Evolutionary conservation across 169 alveolate species (phyloP).

Genomic region (Cryptosporidium xiaoi): DNA sequence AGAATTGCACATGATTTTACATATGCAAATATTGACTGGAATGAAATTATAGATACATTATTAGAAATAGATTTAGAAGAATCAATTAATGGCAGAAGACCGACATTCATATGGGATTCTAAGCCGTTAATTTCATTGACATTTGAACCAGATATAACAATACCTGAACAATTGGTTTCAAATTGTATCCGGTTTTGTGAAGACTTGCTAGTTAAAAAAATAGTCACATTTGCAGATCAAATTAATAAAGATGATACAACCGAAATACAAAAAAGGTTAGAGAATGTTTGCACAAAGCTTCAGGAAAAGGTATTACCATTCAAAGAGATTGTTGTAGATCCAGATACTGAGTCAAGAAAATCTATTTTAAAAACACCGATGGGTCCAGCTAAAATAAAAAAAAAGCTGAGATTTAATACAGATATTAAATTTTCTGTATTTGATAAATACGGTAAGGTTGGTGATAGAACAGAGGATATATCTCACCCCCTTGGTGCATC

Average conservation of each 20-base stretch:
- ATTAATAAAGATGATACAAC: conserved; percentile 2
- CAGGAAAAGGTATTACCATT: conserved; percentile 47
- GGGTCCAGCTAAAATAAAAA: neutral
- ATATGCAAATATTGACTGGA: conserved; percentile 45
- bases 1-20: conserved; percentile 54
- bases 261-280: conserved; percentile 16
- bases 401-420: conserved; percentile 24
- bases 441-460: neutral
- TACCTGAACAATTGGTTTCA: conserved; percentile 59
- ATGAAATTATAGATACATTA: conserved; percentile 31
- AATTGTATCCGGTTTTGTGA: conserved; percentile 60
- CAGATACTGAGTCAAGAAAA: conserved; percentile 3
- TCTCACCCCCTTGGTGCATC: conserved; percentile 19
- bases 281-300: conserved; percentile 27
- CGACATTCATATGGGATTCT: conserved; percentile 59
- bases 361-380: conserved; percentile 31
- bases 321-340: conserved; percentile 17
- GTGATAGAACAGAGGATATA: conserved; percentile 5
- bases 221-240: conserved; percentile 10
- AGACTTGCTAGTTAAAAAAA: conserved; percentile 34
- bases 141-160: conserved; percentile 64
- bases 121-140: conserved; percentile 19
- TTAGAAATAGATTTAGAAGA: conserved; percentile 71
- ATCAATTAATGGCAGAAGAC: conserved; percentile 1
- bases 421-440: conserved; percentile 29